Conservation (phyloP, 345 rosid species). For the Psidium friedrichsthalianum region DNA sequence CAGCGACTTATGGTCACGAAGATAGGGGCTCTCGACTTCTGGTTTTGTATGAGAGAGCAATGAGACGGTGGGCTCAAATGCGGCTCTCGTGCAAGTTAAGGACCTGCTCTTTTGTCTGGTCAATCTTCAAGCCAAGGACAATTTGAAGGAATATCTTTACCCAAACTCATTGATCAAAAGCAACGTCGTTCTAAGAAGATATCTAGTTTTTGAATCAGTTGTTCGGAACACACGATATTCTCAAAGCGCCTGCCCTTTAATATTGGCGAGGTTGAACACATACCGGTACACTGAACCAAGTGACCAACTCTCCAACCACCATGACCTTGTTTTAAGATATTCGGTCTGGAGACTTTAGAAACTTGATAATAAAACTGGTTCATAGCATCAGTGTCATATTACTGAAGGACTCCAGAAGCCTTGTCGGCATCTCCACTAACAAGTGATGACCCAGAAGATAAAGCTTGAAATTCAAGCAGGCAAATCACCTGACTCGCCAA, state of each 20-base stretch:
- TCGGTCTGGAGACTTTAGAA: background rate
- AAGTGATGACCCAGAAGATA: background rate
- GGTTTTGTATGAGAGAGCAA: background rate
- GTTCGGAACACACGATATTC: background rate
- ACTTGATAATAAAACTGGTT: background rate
- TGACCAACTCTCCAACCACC: background rate
- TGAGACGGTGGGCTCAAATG: background rate
- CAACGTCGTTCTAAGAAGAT: background rate
- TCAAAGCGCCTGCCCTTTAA: background rate
- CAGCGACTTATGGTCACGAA: background rate
- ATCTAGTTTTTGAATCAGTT: background rate
- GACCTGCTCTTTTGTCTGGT: background rate
- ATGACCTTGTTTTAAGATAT: background rate
- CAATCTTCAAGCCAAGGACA: background rate
- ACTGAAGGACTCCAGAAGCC: background rate
- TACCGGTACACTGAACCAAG: background rate
- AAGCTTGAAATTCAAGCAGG: background rate
- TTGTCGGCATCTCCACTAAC: background rate
- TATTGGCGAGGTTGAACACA: background rate
- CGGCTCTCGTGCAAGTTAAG: background rate
- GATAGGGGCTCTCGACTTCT: background rate
- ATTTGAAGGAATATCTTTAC: background rate
- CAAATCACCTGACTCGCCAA: background rate
- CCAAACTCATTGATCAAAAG: background rate
- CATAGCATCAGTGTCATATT: background rate